phyloP scores from a whole-genome alignment of 2,329 filamentous ascomycete species.

The Aspergillus japonicus region DNA sequence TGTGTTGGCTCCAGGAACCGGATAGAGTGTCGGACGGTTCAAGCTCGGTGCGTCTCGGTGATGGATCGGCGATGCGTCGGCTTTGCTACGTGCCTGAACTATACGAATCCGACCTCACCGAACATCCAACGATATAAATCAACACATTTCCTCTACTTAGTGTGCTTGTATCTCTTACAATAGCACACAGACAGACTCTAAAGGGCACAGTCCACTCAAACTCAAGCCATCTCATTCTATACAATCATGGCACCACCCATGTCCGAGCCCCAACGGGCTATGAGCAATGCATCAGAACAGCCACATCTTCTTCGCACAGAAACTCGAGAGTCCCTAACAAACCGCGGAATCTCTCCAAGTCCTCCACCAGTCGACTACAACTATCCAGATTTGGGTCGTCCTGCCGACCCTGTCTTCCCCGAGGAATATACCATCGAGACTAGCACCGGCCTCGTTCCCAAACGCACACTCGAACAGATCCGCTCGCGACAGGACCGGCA shows the following conservation, averaged over 20 bases:
- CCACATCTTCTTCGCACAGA: conserved; percentile 13
- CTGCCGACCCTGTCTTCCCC: conserved; percentile 13
- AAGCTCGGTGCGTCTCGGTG: conserved; percentile 1
- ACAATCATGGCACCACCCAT: neutral
- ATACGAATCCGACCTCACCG: neutral
- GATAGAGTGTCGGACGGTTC: neutral
- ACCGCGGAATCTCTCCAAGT: conserved; percentile 24
- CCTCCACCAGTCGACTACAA: conserved; percentile 28
- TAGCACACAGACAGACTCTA: neutral
- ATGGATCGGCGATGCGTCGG: conserved; percentile 2
- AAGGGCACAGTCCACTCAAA: neutral
- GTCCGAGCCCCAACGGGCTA: neutral
- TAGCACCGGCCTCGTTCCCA: conserved; percentile 14
- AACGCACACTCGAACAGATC: conserved; percentile 11
- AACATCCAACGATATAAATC: neutral
- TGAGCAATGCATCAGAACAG: neutral
- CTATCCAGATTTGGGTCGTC: conserved; percentile 27
- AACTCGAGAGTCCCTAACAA: conserved; percentile 24
- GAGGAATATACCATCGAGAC: conserved; percentile 18
- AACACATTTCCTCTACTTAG: neutral
- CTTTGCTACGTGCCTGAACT: neutral
- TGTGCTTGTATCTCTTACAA: neutral
- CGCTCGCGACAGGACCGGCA: conserved; percentile 7
- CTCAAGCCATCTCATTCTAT: neutral
- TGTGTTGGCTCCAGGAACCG: neutral